Percentiles rank a stretch among this genome's conserved stretches.
Evolutionary conservation across 352 stramenopile species (phyloP).

Genomic region (Phytophthora megakarya): DNA sequence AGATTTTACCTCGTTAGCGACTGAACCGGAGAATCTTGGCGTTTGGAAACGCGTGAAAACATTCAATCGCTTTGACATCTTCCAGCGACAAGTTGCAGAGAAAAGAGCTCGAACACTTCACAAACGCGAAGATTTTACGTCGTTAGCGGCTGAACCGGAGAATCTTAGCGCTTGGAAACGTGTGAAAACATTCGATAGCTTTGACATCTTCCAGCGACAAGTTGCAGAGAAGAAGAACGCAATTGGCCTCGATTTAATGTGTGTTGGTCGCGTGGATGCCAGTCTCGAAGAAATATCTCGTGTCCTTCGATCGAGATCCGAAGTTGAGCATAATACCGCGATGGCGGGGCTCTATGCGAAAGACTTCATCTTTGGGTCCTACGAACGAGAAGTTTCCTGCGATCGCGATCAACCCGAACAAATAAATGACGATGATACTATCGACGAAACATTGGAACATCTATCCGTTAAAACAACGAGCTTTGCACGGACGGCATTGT

Average conservation of each 20-base stretch:
- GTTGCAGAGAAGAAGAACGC: neutral
- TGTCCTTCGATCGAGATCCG: conserved; percentile 18
- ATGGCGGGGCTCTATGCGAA: conserved; percentile 37
- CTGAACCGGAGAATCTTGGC: neutral
- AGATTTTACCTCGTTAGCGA: neutral
- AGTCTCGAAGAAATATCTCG: conserved; percentile 31
- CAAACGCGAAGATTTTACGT: neutral
- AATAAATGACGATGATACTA: neutral
- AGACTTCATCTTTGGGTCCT: conserved; percentile 35
- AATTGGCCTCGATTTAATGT: conserved; percentile 18
- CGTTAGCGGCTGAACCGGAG: neutral
- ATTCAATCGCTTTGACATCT: conserved; percentile 13
- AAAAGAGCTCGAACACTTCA: neutral
- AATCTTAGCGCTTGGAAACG: conserved; percentile 1
- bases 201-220: conserved; percentile 15
- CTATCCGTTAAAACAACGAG: conserved; percentile 35
- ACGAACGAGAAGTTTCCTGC: conserved; percentile 17
- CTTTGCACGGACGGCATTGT: conserved; percentile 17
- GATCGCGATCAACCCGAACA: neutral
- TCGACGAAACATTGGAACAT: conserved; percentile 3
- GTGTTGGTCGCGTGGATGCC: conserved; percentile 23
- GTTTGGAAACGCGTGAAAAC: conserved; percentile 15
- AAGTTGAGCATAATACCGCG: conserved; percentile 21
- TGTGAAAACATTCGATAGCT: conserved; percentile 7
- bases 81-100: conserved; percentile 2